Conservation (phyloP, 2,329 filamentous ascomycete species). For the Alternaria panax region DNA sequence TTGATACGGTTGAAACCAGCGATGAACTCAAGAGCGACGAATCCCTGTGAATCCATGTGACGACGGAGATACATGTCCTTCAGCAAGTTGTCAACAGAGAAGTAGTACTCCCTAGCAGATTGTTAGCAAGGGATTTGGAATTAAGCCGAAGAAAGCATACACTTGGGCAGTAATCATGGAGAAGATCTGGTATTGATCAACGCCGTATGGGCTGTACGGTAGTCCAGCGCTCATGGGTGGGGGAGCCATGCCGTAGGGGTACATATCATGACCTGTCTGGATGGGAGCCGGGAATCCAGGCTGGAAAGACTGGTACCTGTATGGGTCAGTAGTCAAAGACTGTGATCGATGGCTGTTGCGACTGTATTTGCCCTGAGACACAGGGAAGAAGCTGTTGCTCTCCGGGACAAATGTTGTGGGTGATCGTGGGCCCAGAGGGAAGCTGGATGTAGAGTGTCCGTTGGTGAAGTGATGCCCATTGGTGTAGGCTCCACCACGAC, state of each 20-base stretch:
- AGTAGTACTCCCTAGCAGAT: slow-evolving; percentile 83
- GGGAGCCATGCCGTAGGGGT: slow-evolving; percentile 64
- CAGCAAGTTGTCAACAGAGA: slow-evolving; percentile 93
- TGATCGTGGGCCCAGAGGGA: slow-evolving; percentile 47
- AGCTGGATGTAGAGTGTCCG: slow-evolving; percentile 47
- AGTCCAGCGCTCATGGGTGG: slow-evolving; percentile 64
- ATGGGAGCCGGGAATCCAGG: slow-evolving; percentile 51
- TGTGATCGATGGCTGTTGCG: slow-evolving; percentile 64
- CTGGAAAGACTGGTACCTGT: slow-evolving; percentile 51
- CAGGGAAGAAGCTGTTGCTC: slow-evolving; percentile 43
- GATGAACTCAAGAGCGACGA: slow-evolving; percentile 81
- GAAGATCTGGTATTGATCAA: slow-evolving; percentile 65
- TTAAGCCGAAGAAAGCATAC: slow-evolving; percentile 48
- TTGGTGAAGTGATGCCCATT: slow-evolving; percentile 52
- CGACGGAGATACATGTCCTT: slow-evolving; percentile 89
- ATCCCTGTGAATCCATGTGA: slow-evolving; percentile 95
- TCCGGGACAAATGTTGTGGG: slow-evolving; percentile 48
- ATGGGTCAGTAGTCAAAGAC: slow-evolving; percentile 66
- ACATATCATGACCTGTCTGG: slow-evolving; percentile 61
- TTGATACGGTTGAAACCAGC: slow-evolving; percentile 87
- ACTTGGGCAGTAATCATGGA: slow-evolving; percentile 67
- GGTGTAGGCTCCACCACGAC: slow-evolving; percentile 52
- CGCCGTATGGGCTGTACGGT: slow-evolving; percentile 63
- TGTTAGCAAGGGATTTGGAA: slow-evolving; percentile 34
- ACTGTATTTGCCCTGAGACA: slow-evolving; percentile 54